Evolutionary conservation across 441 rosid species (phyloP).

Genomic region (Adansonia gregorii): DNA sequence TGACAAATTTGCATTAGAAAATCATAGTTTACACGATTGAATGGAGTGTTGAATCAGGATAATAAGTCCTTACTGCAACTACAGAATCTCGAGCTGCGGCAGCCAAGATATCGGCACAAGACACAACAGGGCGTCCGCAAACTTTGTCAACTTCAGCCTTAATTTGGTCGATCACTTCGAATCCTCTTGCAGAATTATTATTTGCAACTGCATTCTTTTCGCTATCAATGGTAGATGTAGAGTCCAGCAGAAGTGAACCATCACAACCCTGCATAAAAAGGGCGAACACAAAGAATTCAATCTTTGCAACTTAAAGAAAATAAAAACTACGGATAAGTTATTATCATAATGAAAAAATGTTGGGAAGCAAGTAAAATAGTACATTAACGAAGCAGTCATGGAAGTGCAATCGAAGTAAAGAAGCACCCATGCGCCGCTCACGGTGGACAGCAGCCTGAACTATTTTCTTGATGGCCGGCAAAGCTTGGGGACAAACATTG

Average conservation of each 20-base stretch:
- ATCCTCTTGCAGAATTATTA: neutral
- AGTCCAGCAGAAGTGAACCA: constrained; percentile 54
- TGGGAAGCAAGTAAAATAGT: neutral
- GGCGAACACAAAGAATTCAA: neutral
- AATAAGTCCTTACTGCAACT: neutral
- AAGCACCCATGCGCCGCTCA: constrained; percentile 9
- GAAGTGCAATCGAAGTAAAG: constrained; percentile 16
- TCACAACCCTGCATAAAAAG: constrained; percentile 51
- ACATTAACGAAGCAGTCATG: constrained; percentile 21
- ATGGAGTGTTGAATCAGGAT: neutral
- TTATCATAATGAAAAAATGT: neutral
- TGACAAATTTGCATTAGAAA: neutral
- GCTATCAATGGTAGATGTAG: constrained; percentile 32
- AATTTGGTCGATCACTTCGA: constrained; percentile 2
- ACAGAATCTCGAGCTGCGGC: neutral
- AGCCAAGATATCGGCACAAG: neutral
- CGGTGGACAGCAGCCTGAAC: constrained; percentile 21
- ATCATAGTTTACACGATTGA: neutral
- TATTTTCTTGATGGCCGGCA: constrained; percentile 44
- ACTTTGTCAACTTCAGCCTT: neutral
- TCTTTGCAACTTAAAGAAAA: neutral
- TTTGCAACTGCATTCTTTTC: constrained; percentile 38
- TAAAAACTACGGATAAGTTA: neutral
- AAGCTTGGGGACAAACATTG: constrained; percentile 46
- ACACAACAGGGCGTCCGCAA: neutral